Conservation (phyloP, 1,284 basidiomycete genomes). For the Malassezia sympodialis region DNA sequence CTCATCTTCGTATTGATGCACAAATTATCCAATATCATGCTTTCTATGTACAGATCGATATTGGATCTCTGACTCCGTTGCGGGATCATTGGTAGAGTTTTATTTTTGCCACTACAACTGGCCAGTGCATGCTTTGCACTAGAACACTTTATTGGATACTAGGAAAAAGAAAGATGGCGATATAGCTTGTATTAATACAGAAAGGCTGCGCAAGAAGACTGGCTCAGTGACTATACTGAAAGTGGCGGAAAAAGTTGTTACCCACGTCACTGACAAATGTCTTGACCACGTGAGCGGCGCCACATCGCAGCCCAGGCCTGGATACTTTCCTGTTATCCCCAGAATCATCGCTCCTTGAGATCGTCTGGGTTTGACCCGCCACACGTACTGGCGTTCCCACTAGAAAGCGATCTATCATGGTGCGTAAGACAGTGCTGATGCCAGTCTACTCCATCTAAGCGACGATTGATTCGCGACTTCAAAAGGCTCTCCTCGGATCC, state of each 20-base stretch:
- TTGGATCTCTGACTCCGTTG: neutral
- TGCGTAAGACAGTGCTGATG: neutral
- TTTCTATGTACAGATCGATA: neutral
- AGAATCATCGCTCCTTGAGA: neutral
- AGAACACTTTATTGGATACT: too few relatives aligned
- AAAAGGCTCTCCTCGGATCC: slow-evolving; percentile 87
- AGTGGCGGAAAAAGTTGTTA: too few relatives aligned
- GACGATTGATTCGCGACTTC: slow-evolving; percentile 54
- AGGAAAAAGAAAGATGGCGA: neutral
- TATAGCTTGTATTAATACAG: neutral
- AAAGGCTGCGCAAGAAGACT: neutral
- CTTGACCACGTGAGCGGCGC: neutral
- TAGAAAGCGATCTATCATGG: neutral
- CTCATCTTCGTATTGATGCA: neutral
- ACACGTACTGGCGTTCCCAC: neutral
- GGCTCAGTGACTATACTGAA: too few relatives aligned
- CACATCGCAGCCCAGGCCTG: neutral
- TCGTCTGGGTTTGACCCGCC: neutral
- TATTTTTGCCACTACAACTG: neutral
- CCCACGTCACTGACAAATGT: neutral
- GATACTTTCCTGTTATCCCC: neutral
- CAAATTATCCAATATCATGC: neutral
- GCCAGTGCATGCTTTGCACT: neutral
- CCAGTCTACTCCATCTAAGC: slow-evolving; percentile 46
- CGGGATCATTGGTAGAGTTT: neutral